Evolutionary conservation across 140 eudicot genomes (phyloP).

Genomic region (Oenanthe javanica): DNA sequence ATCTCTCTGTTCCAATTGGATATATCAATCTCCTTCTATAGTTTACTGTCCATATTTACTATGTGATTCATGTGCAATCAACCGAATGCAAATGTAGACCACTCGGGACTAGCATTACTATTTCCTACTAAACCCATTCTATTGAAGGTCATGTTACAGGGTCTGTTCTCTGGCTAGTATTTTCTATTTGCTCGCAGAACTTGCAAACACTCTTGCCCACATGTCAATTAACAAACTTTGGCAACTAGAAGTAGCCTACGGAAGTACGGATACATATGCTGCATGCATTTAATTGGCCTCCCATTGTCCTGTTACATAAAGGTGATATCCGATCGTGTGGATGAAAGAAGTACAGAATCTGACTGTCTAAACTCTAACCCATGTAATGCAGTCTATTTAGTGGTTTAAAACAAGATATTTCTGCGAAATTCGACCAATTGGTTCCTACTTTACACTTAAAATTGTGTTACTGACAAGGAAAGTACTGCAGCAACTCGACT

Average conservation of each 20-base stretch:
- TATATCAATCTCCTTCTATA: neutral
- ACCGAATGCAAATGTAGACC: neutral
- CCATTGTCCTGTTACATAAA: neutral
- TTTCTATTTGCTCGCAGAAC: neutral
- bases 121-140: neutral
- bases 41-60: neutral
- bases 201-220: neutral
- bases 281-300: neutral
- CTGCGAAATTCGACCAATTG: neutral
- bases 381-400: neutral
- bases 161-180: neutral
- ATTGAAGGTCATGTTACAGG: neutral
- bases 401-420: neutral
- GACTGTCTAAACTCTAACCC: neutral
- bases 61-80: neutral
- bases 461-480: neutral
- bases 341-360: neutral
- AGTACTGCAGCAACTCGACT: neutral
- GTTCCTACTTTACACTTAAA: neutral
- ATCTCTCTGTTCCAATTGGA: neutral
- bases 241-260: neutral
- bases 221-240: neutral
- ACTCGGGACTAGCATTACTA: neutral
- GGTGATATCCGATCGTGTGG: neutral
- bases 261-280: neutral